Conservation (phyloP, 139 green algal species). For the Closterium sp. region DNA sequence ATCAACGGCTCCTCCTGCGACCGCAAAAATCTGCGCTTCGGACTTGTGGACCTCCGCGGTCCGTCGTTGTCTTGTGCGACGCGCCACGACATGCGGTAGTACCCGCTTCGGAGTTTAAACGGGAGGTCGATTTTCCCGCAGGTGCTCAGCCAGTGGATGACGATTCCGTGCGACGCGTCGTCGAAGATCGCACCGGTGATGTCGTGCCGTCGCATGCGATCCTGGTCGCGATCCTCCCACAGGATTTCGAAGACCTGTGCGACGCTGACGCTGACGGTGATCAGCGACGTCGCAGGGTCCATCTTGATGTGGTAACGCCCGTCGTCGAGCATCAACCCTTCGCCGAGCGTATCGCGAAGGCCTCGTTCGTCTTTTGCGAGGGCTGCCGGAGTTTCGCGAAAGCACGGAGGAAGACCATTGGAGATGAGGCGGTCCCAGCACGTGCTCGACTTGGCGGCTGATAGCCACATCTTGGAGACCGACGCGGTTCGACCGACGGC, state of each 20-base stretch:
- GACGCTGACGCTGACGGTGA: neutral
- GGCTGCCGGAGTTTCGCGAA: neutral
- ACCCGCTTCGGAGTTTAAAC: neutral
- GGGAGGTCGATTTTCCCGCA: neutral
- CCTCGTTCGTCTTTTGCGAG: neutral
- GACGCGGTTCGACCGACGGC: neutral
- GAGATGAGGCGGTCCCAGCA: neutral
- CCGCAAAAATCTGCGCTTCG: neutral
- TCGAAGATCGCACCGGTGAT: neutral
- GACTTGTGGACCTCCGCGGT: neutral
- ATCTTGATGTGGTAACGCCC: neutral
- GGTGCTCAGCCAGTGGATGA: neutral
- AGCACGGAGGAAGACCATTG: neutral
- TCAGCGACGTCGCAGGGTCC: neutral
- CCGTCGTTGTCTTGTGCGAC: neutral
- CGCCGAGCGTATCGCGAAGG: neutral
- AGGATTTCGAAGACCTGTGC: neutral
- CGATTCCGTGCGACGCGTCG: neutral
- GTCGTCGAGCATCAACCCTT: neutral
- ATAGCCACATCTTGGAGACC: neutral
- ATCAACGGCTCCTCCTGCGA: neutral
- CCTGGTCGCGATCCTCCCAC: neutral
- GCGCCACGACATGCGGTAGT: neutral
- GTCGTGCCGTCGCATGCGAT: neutral
- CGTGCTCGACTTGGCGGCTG: neutral